Percentiles rank a stretch among this genome's conserved stretches.
Conservation (phyloP, 345 rosid genomes). For the Draba incana region DNA sequence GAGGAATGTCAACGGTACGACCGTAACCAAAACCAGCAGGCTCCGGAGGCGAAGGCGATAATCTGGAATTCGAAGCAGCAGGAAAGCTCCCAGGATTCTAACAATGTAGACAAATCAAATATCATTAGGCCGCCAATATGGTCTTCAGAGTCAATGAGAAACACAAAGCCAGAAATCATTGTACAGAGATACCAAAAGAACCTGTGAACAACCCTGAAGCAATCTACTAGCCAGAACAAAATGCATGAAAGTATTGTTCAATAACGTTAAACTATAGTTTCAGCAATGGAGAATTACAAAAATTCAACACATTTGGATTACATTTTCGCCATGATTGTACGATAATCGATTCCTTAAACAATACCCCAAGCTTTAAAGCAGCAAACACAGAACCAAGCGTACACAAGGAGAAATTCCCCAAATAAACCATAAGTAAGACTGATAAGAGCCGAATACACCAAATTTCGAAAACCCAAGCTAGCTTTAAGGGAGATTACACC, state of each 20-base stretch:
- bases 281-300: too few species aligned
- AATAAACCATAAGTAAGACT: conserved; percentile 17
- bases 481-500: background rate
- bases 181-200: background rate
- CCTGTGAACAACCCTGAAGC: conserved; percentile 2
- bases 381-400: too few species aligned
- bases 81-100: conserved; percentile 72
- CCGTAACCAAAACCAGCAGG: conserved; percentile 77
- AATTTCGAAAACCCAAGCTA: background rate
- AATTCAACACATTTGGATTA: too few species aligned
- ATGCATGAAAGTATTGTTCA: background rate
- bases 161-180: conserved; percentile 8
- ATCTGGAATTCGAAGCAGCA: conserved; percentile 71
- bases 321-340: background rate
- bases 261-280: background rate
- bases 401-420: background rate
- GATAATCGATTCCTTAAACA: background rate
- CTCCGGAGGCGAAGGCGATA: conserved; percentile 95
- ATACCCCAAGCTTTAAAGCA: too few species aligned
- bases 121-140: background rate
- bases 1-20: conserved; percentile 89
- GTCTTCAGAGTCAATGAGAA: conserved; percentile 11
- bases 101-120: conserved; percentile 17
- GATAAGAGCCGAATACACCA: conserved; percentile 12
- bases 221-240: background rate